Evolutionary conservation across 805 yeast genomes (phyloP).

Genomic region (Lipomyces chichibuensis): DNA sequence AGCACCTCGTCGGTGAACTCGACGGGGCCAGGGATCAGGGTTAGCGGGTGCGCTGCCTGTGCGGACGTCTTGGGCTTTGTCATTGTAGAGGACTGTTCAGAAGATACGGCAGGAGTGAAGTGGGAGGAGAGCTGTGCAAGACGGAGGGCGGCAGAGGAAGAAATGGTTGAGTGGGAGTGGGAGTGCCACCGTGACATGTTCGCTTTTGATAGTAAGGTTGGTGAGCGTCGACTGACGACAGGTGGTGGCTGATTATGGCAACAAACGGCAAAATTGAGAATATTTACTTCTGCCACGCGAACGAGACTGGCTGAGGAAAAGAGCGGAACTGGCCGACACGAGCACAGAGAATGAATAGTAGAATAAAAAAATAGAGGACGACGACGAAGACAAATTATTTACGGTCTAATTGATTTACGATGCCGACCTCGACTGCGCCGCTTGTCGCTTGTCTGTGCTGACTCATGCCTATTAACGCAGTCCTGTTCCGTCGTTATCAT

Average conservation of each 20-base stretch:
- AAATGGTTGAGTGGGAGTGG: background rate
- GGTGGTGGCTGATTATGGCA: background rate
- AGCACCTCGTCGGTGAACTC: slow-evolving; percentile 80
- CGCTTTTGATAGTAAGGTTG: background rate
- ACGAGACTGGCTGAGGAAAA: background rate
- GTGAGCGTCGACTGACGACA: background rate
- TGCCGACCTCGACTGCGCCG: background rate
- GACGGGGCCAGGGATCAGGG: slow-evolving; percentile 81
- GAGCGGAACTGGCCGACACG: background rate
- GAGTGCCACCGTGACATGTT: slow-evolving; percentile 5
- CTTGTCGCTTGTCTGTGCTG: background rate
- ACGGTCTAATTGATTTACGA: background rate
- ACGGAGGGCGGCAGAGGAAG: slow-evolving; percentile 18
- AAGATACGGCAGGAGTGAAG: slow-evolving; percentile 2
- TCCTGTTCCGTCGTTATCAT: background rate
- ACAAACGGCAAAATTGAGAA: background rate
- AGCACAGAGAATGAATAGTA: background rate
- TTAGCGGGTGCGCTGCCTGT: slow-evolving; percentile 45
- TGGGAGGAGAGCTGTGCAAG: slow-evolving; percentile 24
- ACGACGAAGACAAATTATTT: background rate
- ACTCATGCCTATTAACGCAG: background rate
- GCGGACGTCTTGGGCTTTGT: slow-evolving; percentile 12
- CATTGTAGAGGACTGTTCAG: background rate
- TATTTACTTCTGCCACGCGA: background rate
- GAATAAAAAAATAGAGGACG: background rate